Percentiles rank a stretch among this genome's conserved stretches.
phyloP scores from a whole-genome alignment of 768 basidiomycete genomes.

The Lactarius tabidus region DNA sequence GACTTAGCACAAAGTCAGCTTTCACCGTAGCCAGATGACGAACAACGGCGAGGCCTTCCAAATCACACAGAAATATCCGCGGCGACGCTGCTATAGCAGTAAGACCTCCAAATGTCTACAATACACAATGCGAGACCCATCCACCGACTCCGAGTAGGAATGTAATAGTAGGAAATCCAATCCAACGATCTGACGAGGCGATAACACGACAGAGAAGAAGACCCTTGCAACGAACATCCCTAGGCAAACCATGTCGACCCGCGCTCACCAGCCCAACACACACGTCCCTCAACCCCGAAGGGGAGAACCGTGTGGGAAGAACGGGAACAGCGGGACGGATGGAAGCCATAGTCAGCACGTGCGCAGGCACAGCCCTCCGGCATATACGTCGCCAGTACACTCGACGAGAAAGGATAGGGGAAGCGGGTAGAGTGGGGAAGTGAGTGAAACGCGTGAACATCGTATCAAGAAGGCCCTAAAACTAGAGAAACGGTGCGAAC shows the following conservation, averaged over 20 bases:
- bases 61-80: neutral
- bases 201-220: neutral
- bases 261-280: conserved; percentile 45
- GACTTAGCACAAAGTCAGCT: too few species aligned
- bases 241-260: conserved; percentile 26
- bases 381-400: conserved; percentile 1
- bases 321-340: conserved; percentile 34
- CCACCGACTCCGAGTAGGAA: too few species aligned
- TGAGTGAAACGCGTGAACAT: conserved; percentile 6
- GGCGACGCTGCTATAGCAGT: neutral
- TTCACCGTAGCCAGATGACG: too few species aligned
- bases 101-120: neutral
- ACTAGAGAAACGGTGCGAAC: conserved; percentile 7
- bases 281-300: conserved; percentile 45
- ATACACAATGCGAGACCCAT: conserved; percentile 3
- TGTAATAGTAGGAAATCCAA: neutral
- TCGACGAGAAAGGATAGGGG: neutral
- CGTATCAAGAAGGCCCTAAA: conserved; percentile 3
- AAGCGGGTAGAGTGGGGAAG: neutral
- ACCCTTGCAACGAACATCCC: conserved; percentile 12
- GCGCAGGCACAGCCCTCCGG: neutral
- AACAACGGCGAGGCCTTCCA: neutral
- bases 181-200: neutral
- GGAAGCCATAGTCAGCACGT: conserved; percentile 5
- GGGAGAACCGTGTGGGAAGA: conserved; percentile 41